Conservation (phyloP, 2,329 filamentous ascomycete genomes). For the Sporothrix schenckii region DNA sequence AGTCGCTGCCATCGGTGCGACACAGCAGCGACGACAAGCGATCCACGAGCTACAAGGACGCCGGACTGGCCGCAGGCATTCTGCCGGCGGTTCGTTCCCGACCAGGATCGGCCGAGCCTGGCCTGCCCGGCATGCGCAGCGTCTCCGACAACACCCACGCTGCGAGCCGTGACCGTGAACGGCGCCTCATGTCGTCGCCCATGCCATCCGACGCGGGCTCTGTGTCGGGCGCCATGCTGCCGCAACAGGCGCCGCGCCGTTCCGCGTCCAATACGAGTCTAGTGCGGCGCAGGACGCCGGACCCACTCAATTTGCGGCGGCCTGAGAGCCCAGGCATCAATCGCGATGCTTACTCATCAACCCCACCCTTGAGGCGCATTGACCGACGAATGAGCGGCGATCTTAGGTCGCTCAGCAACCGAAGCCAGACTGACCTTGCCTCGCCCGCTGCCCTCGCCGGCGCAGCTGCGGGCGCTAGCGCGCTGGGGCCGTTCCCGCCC, state of each 20-base stretch:
- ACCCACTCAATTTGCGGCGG: conserved; percentile 59
- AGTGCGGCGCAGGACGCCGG: conserved; percentile 56
- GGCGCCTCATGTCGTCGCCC: conserved; percentile 29
- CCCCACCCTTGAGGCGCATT: conserved; percentile 71
- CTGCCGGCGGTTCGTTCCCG: conserved; percentile 18
- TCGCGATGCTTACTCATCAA: conserved; percentile 51
- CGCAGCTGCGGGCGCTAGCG: conserved; percentile 2
- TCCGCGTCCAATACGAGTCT: conserved; percentile 59
- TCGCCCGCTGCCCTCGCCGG: conserved; percentile 3
- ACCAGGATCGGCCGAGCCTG: conserved; percentile 3
- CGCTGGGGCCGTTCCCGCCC: conserved; percentile 21
- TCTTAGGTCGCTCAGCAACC: conserved; percentile 69
- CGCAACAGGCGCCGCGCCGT: conserved; percentile 39
- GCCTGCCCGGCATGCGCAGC: conserved; percentile 23
- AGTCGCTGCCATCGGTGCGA: background rate
- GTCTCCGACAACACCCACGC: conserved; percentile 33
- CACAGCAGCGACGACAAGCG: conserved; percentile 11
- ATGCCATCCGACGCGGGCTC: conserved; percentile 7
- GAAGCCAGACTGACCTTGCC: conserved; percentile 40
- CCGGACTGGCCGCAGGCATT: conserved; percentile 35
- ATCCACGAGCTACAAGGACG: conserved; percentile 38
- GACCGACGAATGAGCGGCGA: conserved; percentile 74
- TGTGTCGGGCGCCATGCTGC: conserved; percentile 38
- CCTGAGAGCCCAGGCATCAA: conserved; percentile 66
- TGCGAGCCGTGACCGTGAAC: conserved; percentile 24